Evolutionary conservation across 768 basidiomycete species (phyloP), one percentile per base, ranked within the genome.

Genomic region (Paxillus ammoniavirescens): DNA sequence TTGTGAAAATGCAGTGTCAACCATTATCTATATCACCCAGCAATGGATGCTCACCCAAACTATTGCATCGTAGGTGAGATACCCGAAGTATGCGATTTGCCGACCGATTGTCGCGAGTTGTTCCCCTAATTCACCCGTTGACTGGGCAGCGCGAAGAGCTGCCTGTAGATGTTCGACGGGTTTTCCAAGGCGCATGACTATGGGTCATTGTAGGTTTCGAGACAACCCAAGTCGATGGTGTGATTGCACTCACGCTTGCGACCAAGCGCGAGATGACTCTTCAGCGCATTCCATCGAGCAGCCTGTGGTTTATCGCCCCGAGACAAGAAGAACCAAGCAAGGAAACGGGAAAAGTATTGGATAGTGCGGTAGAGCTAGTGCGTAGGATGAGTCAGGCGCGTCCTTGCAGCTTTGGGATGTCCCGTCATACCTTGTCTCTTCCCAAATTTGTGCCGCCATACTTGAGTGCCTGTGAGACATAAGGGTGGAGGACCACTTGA

Each of bases 101-200:
- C 92, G 79, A 33, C 80, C 86, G 60, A 97, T 83, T 21, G 89
- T 84, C 0, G 88, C 80, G 51, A 94, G 74, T 57, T 87, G 87
- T 65, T 98, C 91, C 10, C 79, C 72, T 1, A 84, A 60, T 52
- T 84, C 80, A 6, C 77, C 77, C 4, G 82, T 57, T 1, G 79
- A 66, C 26, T 84, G 71, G 3, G 83, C 74, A 17, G 89, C 86
- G 48, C 86, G 86, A 42, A 97, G 73, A 30, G 92, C 94, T 1
- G 92, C 84, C 68, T 98, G 96, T 6, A 95, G 76, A 72, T 97
- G 93, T 66, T 99, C 97, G 57, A 95, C 61, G 8, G 94, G 93
- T 72, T 98, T 96, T 61, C 93, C 93, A 49, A 99, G 76, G 14
- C 97, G 85, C 79, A 98, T 77, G 36, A 97, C 96, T 98, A 58